Conservation (phyloP, 495 filamentous ascomycete genomes). For the Penicillium waksmanii region DNA sequence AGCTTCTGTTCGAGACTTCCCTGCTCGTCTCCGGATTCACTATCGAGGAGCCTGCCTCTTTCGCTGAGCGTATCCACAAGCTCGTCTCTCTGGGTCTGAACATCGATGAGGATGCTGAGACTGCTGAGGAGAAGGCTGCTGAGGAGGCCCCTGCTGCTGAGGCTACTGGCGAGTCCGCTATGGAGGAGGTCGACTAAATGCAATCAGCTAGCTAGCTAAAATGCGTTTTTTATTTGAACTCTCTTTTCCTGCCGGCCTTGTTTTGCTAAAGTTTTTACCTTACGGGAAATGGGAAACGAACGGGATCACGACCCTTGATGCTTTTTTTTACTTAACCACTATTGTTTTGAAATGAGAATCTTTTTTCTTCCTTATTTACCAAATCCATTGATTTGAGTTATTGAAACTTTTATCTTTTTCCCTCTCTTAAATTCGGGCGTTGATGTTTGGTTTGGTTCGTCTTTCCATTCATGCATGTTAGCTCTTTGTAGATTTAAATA, state of each 20-base stretch:
- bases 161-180: conserved; percentile 65
- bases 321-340: conserved; percentile 16
- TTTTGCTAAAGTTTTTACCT: conserved; percentile 28
- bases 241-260: conserved; percentile 13
- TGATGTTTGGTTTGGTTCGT: too few species aligned
- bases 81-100: conserved; percentile 95
- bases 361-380: conserved; percentile 8
- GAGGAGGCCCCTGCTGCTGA: conserved; percentile 65
- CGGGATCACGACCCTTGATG: conserved; percentile 39
- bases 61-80: conserved; percentile 99
- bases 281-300: conserved; percentile 42
- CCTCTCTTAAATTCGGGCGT: too few species aligned
- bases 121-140: conserved; percentile 62
- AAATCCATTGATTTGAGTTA: conserved; percentile 20
- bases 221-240: background rate
- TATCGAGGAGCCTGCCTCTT: conserved; percentile 96
- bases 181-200: conserved; percentile 76
- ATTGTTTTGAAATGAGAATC: conserved; percentile 11
- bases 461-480: too few species aligned
- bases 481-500: too few species aligned
- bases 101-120: conserved; percentile 88
- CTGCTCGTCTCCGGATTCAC: conserved; percentile 98
- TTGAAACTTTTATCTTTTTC: too few species aligned
- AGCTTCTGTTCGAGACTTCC: conserved; percentile 97
- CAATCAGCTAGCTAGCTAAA: background rate